phyloP scores from a whole-genome alignment of 768 basidiomycete genomes.

The Strobilomyces echinocephalus region DNA sequence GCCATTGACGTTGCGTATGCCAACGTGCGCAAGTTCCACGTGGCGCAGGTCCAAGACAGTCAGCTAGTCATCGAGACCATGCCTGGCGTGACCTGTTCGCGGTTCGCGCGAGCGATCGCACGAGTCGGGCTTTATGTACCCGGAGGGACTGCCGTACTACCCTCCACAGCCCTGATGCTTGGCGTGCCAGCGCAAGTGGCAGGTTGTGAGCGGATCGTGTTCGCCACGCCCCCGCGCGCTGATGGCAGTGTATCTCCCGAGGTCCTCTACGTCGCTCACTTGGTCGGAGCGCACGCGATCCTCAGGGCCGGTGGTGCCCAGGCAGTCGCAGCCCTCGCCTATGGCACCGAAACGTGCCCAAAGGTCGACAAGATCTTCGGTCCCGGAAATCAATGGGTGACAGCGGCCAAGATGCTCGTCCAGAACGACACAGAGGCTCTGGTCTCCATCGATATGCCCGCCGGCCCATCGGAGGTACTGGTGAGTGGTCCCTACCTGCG shows the following conservation, averaged over 20 bases:
- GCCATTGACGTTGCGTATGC: slow-evolving; percentile 89
- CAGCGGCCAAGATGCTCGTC: slow-evolving; percentile 98
- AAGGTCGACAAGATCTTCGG: slow-evolving; percentile 99
- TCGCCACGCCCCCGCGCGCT: slow-evolving; percentile 92
- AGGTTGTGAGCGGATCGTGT: slow-evolving; percentile 84
- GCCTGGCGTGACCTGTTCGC: slow-evolving; percentile 95
- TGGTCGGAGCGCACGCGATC: slow-evolving; percentile 86
- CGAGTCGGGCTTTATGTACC: slow-evolving; percentile 97
- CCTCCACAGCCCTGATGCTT: slow-evolving; percentile 96
- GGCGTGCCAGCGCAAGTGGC: slow-evolving; percentile 98
- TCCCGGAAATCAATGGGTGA: slow-evolving; percentile 99
- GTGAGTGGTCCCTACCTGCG: slow-evolving; percentile 38
- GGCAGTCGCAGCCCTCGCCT: slow-evolving; percentile 93
- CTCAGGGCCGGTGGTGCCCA: slow-evolving; percentile 96
- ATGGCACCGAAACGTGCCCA: slow-evolving; percentile 90
- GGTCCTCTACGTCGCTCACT: slow-evolving; percentile 92
- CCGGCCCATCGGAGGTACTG: slow-evolving; percentile 95
- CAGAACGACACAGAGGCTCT: slow-evolving; percentile 97
- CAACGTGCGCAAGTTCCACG: slow-evolving; percentile 90
- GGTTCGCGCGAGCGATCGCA: slow-evolving; percentile 92
- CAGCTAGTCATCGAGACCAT: slow-evolving; percentile 88
- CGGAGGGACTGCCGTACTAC: slow-evolving; percentile 93
- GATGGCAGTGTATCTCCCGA: slow-evolving; percentile 95
- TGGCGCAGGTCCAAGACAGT: slow-evolving; percentile 71
- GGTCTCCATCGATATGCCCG: slow-evolving; percentile 98